Evolutionary conservation across 108 stramenopile species (phyloP), one percentile per base, ranked within the genome.

Genomic region (Fragilaria radians): DNA sequence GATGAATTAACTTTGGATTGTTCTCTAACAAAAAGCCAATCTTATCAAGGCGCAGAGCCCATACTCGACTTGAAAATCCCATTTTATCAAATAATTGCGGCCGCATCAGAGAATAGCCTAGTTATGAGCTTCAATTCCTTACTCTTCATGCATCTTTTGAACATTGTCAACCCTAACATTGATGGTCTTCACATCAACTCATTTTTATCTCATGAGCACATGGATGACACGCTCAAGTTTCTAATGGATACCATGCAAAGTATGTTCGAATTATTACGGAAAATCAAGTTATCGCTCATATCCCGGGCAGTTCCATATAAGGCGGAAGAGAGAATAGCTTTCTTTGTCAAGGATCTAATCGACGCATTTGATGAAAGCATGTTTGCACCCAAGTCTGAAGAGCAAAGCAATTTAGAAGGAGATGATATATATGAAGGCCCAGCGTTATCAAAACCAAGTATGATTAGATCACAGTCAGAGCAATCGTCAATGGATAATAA

Each of bases 81-180:
- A 1, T 57, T 57, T 34, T 21, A 36, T 1, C 3, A 32, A 24
- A 31, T 65, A 2, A 52, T 79, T 23, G 48, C 70, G 5, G 24
- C 61, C 5, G 78, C 82, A 14, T 74, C 69, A 5, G 62, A 47
- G 29, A 53, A 34, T 54, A 46, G 62, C 3, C 28, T 83, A 23
- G 50, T 57, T 32, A 53, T 62, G 4, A 72, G 78, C 54, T 79
- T 83, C 45, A 58, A 63, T 9, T 57, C 59, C 24, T 53, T 81
- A 11, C 48, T 78, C 19, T 61, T 59, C 29, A 57, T 77, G 34
- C 80, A 81, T 28, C 34, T 81, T 18, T 50, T 49, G 14, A 77
- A 76, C 29, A 48, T 81, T 22, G 58, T 77, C 11, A 67, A 63
- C 48, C 32, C 9, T 17, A 48, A 31, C 9, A 28, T 9, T 1